Evolutionary conservation across 163 green algal species (phyloP), one percentile per base, ranked within the genome.

Genomic region (Chlorella variabilis): DNA sequence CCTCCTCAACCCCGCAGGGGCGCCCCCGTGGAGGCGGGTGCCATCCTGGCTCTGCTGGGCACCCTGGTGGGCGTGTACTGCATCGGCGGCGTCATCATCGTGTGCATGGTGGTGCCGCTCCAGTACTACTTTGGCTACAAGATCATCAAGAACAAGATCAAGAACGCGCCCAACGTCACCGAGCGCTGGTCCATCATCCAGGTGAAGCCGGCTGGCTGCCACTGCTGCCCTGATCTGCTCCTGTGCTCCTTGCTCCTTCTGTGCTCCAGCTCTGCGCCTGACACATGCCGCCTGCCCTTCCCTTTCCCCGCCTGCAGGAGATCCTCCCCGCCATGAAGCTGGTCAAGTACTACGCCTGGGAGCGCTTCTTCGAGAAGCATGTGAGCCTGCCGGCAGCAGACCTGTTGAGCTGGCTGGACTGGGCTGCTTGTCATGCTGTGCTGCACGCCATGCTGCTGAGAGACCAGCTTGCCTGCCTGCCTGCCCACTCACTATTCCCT

Each of bases 341-440:
- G 13, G 76, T 82, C 76, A 82, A 82, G 76, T 82, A 82, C 48
- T 82, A 82, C 48, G 76, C 76, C 34, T 82, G 76, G 76, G 76
- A 82, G 76, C 62, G 76, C 45, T 82, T 82, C 76, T 82, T 82
- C 9, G 76, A 82, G 63, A 31, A 82, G 48, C 48, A 62, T 2
- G 59, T 81, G 31, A 71, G 73, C 11, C 45, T 54, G 5, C 33
- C 20, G 45, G 45, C 45, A 54, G 45, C 45, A 54, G 45, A 11
- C 45, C 15, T 54, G 11, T 54, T 54, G 45, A 23, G 45, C 45
- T 23, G 11, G 45, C 45, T 54, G 15, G 11, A 15, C 45, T 54
- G 45, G 45, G 45, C 11, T 54, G n/a, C 45, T 15, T 23, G 45
- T 54, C 45, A 15, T 54, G 45, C 45, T 54, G 11, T 54, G 11